Base-by-base conservation (phyloP, 805 yeast species). In the Phaffomyces opuntiae region DNA sequence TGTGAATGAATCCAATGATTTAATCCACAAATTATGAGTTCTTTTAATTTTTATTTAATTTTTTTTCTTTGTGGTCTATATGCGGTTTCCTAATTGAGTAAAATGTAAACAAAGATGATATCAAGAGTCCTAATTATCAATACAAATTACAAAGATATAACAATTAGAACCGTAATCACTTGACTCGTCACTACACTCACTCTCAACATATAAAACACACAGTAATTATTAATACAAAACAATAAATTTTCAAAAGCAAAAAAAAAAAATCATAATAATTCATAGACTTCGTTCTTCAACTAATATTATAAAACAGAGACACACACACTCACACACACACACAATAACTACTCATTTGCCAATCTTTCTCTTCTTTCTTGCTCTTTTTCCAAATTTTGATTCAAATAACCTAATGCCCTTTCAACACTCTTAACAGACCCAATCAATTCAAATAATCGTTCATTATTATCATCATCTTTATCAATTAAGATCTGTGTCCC, bases 401-500 rank as follows among this genome's bases (percentile, higher is more conserved):
- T 68, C 55, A 80, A 65, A 65, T 78, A 72, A 31, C 70, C 66
- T 53, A 77, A 70, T n/a, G 86, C 86, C 59, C 76, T 72, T 45
- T 77, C 79, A 46, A 79, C 79, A 36, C 67, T 61, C 49, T 62
- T 67, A 13, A 56, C 49, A 32, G 62, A 52, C 34, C 96, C 95
- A 32, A 76, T 68, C 46, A 89, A 75, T 19, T 88, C 83, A 63
- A 88, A 87, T 33, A 73, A 68, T 53, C 96, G 71, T 56, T 81
- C 83, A 24, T 76, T 75, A 39, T 77, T 69, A 35, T 77, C 81
- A 54, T 78, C 78, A 44, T 79, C 78, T 55, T 81, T 86, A 46
- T 84, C 80, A 53, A 89, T 86, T 6, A 81, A 78, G 60, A 89
- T 87, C 36, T 80, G 76, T 36, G 96, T 89, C 36, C 89, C 90